These are phyloP conservation scores for Calycina marina DNA, from an alignment of 2,329 filamentous ascomycete species.

Conservation along the genomic window DNA sequence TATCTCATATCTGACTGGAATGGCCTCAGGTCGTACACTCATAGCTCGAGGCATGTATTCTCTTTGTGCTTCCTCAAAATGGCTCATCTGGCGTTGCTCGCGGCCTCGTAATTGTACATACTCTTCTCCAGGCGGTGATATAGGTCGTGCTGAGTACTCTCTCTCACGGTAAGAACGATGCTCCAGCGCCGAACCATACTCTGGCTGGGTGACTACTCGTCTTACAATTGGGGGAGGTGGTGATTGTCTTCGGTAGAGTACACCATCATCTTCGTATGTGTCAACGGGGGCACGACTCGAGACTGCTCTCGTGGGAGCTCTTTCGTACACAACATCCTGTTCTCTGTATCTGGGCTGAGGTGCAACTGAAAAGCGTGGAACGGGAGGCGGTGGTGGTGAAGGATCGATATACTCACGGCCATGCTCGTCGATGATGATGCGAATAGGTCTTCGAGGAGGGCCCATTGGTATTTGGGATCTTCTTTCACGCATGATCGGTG, in stretches of 20 bases:
- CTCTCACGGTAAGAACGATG: constrained; percentile 40
- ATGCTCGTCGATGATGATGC: constrained; percentile 69
- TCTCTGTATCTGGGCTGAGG: constrained; percentile 33
- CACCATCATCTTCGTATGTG: constrained; percentile 18
- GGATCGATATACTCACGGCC: constrained; percentile 67
- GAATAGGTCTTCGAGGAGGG: constrained; percentile 34
- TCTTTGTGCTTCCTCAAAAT: constrained; percentile 32
- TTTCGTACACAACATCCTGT: constrained; percentile 50
- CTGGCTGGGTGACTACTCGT: constrained; percentile 47
- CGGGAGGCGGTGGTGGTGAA: constrained; percentile 24
- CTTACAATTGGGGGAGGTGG: constrained; percentile 35
- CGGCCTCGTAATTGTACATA: constrained; percentile 32
- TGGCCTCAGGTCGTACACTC: constrained; percentile 39
- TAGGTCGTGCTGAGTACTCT: constrained; percentile 40
- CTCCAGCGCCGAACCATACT: constrained; percentile 30
- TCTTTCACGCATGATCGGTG: constrained; percentile 30
- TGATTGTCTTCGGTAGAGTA: constrained; percentile 33
- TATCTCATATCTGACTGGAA: constrained; percentile 26
- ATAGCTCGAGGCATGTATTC: constrained; percentile 32
- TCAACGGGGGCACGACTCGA: constrained; percentile 16
- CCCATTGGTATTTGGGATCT: constrained; percentile 32
- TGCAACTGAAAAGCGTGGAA: constrained; percentile 37
- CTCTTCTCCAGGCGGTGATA: constrained; percentile 16
- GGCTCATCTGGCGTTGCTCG: constrained; percentile 16
- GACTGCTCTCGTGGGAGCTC: constrained; percentile 23